Base-by-base conservation (phyloP, 2,329 filamentous ascomycete species). In the Cucurbitaria berberidis region DNA sequence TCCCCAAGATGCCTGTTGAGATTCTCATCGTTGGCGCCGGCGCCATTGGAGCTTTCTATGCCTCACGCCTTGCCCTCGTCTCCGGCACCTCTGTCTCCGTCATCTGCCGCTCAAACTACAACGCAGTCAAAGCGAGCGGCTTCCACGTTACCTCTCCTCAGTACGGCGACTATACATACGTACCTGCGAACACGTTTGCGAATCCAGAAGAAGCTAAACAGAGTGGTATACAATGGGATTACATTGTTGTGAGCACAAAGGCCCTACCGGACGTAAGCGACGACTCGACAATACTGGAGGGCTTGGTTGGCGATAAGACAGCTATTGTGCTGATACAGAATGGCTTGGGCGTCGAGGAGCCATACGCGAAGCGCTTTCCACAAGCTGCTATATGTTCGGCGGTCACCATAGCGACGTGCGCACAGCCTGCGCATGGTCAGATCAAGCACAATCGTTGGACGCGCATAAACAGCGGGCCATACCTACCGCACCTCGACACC, bases 371-470 rank as follows among this genome's bases (percentile, higher is more conserved):
- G 45, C 81, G 87, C 5, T 90, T 90, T 63, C 85, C 87, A 0
- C 40, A 67, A 2, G 83, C 81, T 1, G 80, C 83, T 1, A 84
- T 91, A 41, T 75, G 90, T 53, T 88, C 84, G 62, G 88, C 85
- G 21, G 88, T 90, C 26, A 90, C 88, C 1, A 81, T 90, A 55
- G 81, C 88, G 27, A 88, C 84, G 59, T 88, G 86, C 15, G 88
- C 87, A 59, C 88, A 90, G 73, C 82, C 81, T 5, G 74, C 76
- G 2, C 85, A 82, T 21, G 88, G 88, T 5, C 76, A 82, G 0
- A 83, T 91, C 51, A 80, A 83, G 41, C 88, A 91, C 74, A 89
- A 90, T 70, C 82, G 87, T 34, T 91, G 88, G 88, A 91, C 88
- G 39, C 78, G 88, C 35, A 86, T 90, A 54, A 88, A 86, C 65